phyloP scores from a whole-genome alignment of 768 basidiomycete genomes.

The Chalciporus piperatus region DNA sequence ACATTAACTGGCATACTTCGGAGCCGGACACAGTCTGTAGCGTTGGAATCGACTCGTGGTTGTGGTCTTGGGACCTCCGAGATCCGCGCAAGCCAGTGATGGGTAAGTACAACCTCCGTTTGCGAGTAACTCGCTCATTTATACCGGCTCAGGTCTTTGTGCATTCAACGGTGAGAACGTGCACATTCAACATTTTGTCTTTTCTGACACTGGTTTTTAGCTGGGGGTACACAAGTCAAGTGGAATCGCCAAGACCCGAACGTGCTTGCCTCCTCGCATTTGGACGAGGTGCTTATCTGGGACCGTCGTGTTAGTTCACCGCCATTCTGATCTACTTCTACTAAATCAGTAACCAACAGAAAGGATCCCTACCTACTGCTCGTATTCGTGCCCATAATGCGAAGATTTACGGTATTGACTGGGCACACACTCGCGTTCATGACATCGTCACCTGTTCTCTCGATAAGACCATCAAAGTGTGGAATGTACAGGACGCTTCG shows the following conservation, averaged over 20 bases:
- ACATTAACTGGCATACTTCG: constrained; percentile 94
- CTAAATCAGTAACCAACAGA: constrained; percentile 43
- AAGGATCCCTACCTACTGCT: constrained; percentile 81
- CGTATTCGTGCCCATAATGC: constrained; percentile 79
- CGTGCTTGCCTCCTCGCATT: constrained; percentile 86
- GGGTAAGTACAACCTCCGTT: constrained; percentile 34
- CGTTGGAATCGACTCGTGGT: constrained; percentile 90
- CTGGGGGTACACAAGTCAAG: constrained; percentile 92
- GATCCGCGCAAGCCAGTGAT: constrained; percentile 67
- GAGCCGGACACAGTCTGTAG: constrained; percentile 86
- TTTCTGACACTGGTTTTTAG: constrained; percentile 35
- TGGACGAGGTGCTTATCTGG: constrained; percentile 88
- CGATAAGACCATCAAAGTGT: constrained; percentile 89
- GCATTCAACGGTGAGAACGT: constrained; percentile 49
- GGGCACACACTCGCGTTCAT: constrained; percentile 72
- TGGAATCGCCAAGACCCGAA: constrained; percentile 91
- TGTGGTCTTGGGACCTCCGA: constrained; percentile 93
- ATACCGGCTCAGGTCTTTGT: constrained; percentile 43
- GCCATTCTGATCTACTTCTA: background rate
- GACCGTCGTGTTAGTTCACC: constrained; percentile 72
- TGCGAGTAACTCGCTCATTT: background rate
- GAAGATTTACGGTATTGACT: constrained; percentile 97
- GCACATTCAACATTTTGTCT: background rate
- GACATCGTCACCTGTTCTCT: constrained; percentile 93
- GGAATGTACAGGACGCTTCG: constrained; percentile 43